Percentiles rank a stretch among this genome's conserved stretches.
Evolutionary conservation across 2,329 filamentous ascomycete species (phyloP).

Genomic region (Beauveria sp.): DNA sequence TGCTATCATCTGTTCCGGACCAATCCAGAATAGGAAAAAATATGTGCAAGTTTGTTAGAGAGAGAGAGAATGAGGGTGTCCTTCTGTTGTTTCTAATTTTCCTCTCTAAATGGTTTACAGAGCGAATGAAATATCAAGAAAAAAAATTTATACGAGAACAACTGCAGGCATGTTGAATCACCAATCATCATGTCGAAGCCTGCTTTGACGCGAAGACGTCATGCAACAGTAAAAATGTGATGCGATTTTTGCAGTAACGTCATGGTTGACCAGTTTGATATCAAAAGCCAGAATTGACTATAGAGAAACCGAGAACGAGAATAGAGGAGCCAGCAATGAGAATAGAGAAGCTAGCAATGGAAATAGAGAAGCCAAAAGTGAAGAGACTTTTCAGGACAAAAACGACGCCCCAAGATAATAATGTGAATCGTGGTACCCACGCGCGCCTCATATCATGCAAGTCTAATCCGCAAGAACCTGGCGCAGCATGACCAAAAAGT

Average conservation of each 20-base stretch:
- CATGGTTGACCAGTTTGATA: neutral
- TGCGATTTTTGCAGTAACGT: neutral
- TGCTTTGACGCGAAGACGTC: neutral
- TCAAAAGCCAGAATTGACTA: neutral
- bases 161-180: too few species aligned
- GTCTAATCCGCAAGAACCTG: constrained; percentile 66
- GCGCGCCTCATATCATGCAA: neutral
- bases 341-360: neutral
- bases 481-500: constrained; percentile 75
- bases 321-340: neutral
- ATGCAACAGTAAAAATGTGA: neutral
- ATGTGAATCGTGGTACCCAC: neutral
- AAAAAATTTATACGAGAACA: neutral
- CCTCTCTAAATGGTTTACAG: neutral
- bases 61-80: neutral
- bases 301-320: neutral
- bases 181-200: too few species aligned
- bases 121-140: constrained; percentile 4
- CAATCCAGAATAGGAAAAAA: neutral
- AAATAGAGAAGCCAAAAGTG: neutral
- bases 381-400: neutral
- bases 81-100: neutral
- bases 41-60: neutral
- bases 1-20: neutral
- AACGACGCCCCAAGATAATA: neutral